Evolutionary conservation across 148 eudicot genomes (phyloP).

Genomic region (Fagopyrum tataricum): DNA sequence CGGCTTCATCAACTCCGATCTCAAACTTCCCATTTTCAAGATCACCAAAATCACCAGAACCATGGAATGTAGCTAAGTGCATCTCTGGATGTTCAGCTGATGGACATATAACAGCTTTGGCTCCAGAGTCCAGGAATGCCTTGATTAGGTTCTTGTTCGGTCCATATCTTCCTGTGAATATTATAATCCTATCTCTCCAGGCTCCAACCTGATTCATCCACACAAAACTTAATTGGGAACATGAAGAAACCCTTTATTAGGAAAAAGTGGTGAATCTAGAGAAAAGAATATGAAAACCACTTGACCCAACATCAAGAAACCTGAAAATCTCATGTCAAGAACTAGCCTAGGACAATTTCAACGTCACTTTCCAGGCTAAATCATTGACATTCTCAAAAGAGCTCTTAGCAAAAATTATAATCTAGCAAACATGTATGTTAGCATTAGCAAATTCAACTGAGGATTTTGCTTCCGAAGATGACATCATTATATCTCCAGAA

Average conservation of each 20-base stretch:
- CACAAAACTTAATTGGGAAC: neutral
- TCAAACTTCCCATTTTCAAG: slow-evolving; percentile 80
- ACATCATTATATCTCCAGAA: neutral
- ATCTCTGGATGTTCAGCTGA: slow-evolving; percentile 73
- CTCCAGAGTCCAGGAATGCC: slow-evolving; percentile 84
- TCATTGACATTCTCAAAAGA: too few species aligned
- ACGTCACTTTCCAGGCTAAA: too few species aligned
- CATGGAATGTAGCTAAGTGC: slow-evolving; percentile 63
- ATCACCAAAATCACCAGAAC: slow-evolving; percentile 48
- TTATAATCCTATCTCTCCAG: slow-evolving; percentile 88
- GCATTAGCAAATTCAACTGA: too few species aligned
- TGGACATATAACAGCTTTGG: slow-evolving; percentile 87
- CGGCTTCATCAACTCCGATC: slow-evolving; percentile 79
- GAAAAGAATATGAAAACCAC: too few species aligned
- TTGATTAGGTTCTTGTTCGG: slow-evolving; percentile 57
- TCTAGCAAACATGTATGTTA: too few species aligned
- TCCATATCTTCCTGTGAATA: slow-evolving; percentile 66
- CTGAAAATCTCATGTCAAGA: too few species aligned
- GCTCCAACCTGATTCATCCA: slow-evolving; percentile 56
- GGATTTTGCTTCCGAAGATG: too few species aligned
- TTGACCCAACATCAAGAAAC: too few species aligned
- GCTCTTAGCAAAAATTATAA: too few species aligned
- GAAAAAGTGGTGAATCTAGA: too few species aligned
- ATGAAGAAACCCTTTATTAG: neutral
- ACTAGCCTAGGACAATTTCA: too few species aligned